phyloP scores from a whole-genome alignment of 805 yeast species.

The Cyberlindnera veronae region DNA sequence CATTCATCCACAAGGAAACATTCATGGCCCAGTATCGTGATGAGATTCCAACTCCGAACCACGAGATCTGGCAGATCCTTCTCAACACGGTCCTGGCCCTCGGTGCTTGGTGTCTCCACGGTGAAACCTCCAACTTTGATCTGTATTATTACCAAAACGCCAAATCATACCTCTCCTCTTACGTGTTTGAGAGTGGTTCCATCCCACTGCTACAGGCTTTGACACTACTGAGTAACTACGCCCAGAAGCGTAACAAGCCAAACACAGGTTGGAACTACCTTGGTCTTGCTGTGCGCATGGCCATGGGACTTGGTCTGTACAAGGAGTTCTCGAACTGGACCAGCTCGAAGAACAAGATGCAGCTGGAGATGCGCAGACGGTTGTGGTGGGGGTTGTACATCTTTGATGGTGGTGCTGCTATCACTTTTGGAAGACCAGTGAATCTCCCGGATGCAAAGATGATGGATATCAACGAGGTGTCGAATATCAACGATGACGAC shows the following conservation, averaged over 20 bases:
- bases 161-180: constrained; percentile 39
- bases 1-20: constrained; percentile 53
- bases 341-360: constrained; percentile 36
- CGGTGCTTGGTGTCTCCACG: constrained; percentile 67
- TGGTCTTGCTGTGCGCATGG: constrained; percentile 65
- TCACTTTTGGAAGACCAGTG: constrained; percentile 64
- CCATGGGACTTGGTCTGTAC: constrained; percentile 59
- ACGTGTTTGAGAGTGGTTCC: constrained; percentile 59
- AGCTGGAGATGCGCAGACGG: constrained; percentile 54
- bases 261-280: constrained; percentile 67
- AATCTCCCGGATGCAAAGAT: constrained; percentile 44
- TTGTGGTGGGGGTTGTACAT: constrained; percentile 68
- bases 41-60: constrained; percentile 38
- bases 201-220: constrained; percentile 50
- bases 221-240: constrained; percentile 53
- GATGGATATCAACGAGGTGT: constrained; percentile 48
- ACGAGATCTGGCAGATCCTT: constrained; percentile 50
- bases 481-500: constrained; percentile 44
- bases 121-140: constrained; percentile 50
- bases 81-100: constrained; percentile 56
- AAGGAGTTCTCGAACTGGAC: constrained; percentile 46
- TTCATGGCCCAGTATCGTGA: constrained; percentile 46
- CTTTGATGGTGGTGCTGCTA: constrained; percentile 60
- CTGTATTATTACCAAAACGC: constrained; percentile 54
- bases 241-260: constrained; percentile 61